Evolutionary conservation across 768 basidiomycete genomes (phyloP), one percentile per base, ranked within the genome.

Genomic region (Mycena crocata): DNA sequence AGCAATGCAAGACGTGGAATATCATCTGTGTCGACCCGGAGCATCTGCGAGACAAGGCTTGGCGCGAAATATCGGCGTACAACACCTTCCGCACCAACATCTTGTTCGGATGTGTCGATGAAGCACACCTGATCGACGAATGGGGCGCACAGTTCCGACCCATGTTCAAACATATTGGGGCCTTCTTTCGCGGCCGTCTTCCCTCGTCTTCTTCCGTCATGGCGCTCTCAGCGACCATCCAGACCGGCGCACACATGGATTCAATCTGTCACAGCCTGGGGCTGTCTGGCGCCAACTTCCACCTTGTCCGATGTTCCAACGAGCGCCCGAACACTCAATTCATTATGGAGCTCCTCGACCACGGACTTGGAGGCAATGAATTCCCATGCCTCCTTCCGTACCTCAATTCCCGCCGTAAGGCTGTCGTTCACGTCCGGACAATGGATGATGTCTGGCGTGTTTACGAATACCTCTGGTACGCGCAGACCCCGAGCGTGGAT

Each of bases 1-100:
- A 17, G 12, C 48, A 62, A 26, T 62, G 58, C 58, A 49, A 49
- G 24, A 60, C 32, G 4, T 60, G 30, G 24, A 64, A 65, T 21
- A 57, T 73, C 8, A 56, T 73, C 19, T 74, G 69, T 40, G 63
- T 74, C 19, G 73, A 74, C 35, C 71, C 73, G 3, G 71, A 74
- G 62, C 71, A 74, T 39, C 67, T 74, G 2, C 51, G 42, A 3
- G 57, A 61, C 35, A 70, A 57, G 46, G 67, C 68, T 32, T 70
- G 73, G 59, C 48, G 73, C 7, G 54, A 69, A 32, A 69, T 71
- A 10, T 44, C 59, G 3, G 42, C 49, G 2, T 34, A 23, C 49
- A 48, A 26, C 31, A 57, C 32, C 6, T 72, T 66, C 48, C 68
- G 70, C 0, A n/a, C 56, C 0, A 74, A 74, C 32, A 39, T 72